A percentile compares a stretch with the other conserved stretches of the same genome.
Conservation (phyloP, 345 rosid species). For the Syzygium grande region DNA sequence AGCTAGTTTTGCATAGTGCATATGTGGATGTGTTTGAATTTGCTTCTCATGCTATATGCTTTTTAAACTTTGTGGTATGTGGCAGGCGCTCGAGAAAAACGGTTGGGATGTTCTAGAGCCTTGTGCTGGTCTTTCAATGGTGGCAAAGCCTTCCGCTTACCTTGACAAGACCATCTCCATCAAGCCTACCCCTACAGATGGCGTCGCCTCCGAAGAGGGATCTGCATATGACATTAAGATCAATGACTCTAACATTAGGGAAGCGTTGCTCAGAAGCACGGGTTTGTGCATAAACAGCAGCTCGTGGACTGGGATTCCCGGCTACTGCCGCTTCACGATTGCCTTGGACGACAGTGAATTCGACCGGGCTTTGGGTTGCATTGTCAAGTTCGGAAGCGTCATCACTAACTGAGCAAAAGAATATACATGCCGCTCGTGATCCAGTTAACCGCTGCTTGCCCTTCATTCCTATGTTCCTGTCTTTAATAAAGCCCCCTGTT, state of each 20-base stretch:
- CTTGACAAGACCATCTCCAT: conserved; percentile 48
- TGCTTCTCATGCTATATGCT: not conserved
- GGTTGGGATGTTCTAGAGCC: conserved; percentile 88
- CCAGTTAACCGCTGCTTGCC: not conserved
- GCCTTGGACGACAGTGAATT: conserved; percentile 70
- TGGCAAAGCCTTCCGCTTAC: conserved; percentile 70
- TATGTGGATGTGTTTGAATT: not conserved
- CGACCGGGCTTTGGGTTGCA: conserved; percentile 61
- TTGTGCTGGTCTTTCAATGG: conserved; percentile 69
- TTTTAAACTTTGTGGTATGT: not conserved
- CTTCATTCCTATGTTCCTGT: not conserved
- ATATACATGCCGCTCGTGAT: not conserved
- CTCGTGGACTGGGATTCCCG: conserved; percentile 80
- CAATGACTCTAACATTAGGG: conserved; percentile 59
- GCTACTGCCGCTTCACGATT: conserved; percentile 81
- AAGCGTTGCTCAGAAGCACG: conserved; percentile 47
- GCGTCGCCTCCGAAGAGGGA: not conserved
- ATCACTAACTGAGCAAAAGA: conserved; percentile 5
- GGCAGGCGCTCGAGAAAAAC: conserved; percentile 55
- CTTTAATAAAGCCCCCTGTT: not conserved
- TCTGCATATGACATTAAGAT: conserved; percentile 35
- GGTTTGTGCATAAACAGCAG: conserved; percentile 86
- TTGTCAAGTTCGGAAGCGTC: conserved; percentile 40
- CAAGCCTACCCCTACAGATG: conserved; percentile 9
- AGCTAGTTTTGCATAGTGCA: not conserved